Evolutionary conservation across 441 rosid genomes (phyloP), one percentile per base, ranked within the genome.

Genomic region (Monsonia emarginata): DNA sequence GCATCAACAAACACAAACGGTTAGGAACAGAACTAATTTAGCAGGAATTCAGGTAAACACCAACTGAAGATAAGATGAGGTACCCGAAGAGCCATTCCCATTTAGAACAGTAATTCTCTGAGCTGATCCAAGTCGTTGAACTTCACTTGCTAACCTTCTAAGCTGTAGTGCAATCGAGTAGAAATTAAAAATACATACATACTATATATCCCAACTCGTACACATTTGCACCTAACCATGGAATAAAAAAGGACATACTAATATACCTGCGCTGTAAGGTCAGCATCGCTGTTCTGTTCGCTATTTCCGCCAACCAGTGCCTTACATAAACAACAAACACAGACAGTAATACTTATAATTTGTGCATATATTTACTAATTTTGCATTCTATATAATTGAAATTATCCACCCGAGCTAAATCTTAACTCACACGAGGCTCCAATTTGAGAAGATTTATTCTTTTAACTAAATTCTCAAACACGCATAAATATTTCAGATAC

Each of bases 41-140:
- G 9, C 57, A 50, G 5, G 8, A 50, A 4, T 6, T 50, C 4
- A 4, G 22, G 22, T 50, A 21, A n/a, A 21, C 57, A 50, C 18
- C 8, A 16, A 5, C 2, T 0, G 30, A 11, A 4, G 18, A 34
- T 0, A 1, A 7, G 31, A 6, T 56, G 1, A 31, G 3, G 54
- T 84, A 48, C 69, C 59, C 48, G 65, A 65, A 44, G 93, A 83
- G 61, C 85, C 82, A 83, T 62, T 76, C 52, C 90, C 97, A 82
- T 87, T 91, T 54, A 90, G n/a, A 64, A 91, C 91, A 72, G 95
- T 88, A 66, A 92, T 88, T 52, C 83, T 93, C 21, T 87, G 77
- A 0, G 85, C 63, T 2, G 93, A 85, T 30, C 88, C 86, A 13
- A 88, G 59, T 38, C 81, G 91, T 34, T 87, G 80, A 65, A 91